phyloP scores from a whole-genome alignment of 169 alveolate genomes.

The Plasmodium berghei region DNA sequence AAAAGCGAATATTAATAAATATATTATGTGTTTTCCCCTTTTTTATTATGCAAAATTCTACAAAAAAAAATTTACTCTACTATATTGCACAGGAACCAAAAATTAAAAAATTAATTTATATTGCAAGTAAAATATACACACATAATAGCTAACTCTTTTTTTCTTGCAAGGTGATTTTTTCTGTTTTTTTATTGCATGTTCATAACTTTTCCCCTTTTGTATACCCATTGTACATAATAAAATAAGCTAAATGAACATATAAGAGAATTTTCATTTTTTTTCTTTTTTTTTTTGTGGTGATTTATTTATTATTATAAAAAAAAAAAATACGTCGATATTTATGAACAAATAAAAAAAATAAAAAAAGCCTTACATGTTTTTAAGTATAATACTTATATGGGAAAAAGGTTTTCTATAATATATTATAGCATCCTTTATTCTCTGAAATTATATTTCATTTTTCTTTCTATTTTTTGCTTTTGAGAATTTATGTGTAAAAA shows the following conservation, averaged over 20 bases:
- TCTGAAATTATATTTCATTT: neutral
- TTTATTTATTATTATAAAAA: neutral
- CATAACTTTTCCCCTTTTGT: constrained; percentile 40
- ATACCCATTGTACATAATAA: constrained; percentile 8
- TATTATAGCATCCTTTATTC: constrained; percentile 6
- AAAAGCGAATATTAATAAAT: constrained; percentile 27
- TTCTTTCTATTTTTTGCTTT: no score
- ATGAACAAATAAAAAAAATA: neutral
- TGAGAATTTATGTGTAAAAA: no score
- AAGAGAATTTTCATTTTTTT: neutral
- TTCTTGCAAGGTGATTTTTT: constrained; percentile 15
- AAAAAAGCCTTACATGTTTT: neutral
- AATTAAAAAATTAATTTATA: constrained; percentile 4
- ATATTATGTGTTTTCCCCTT: constrained; percentile 3
- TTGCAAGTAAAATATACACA: constrained; percentile 36
- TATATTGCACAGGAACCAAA: constrained; percentile 22
- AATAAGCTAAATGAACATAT: neutral
- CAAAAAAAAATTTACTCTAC: constrained; percentile 29
- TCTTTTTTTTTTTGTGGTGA: constrained; percentile 1
- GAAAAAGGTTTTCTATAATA: neutral
- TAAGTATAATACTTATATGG: neutral
- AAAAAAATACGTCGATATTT: constrained; percentile 2
- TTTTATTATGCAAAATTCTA: constrained; percentile 10
- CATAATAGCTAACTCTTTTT: constrained; percentile 46
- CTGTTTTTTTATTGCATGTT: constrained; percentile 42